phyloP scores from a whole-genome alignment of 805 yeast species.

The Komagataella populi region DNA sequence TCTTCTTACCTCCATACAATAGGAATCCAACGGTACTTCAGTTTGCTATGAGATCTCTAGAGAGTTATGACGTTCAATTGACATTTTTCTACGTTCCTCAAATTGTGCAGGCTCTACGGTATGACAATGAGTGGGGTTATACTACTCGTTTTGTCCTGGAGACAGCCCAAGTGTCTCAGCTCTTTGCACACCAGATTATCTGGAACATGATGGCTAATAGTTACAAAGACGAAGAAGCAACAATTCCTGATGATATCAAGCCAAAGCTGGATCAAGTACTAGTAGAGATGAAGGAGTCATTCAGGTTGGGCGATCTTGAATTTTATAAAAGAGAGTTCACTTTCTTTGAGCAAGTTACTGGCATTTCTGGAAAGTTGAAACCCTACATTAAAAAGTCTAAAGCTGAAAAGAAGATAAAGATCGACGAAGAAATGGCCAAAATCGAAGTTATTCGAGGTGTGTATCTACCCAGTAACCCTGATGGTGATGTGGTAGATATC shows the following conservation, averaged over 20 bases:
- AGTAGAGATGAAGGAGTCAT: slow-evolving; percentile 44
- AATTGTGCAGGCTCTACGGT: slow-evolving; percentile 83
- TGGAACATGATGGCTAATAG: slow-evolving; percentile 97
- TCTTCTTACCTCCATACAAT: slow-evolving; percentile 66
- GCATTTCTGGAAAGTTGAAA: slow-evolving; percentile 87
- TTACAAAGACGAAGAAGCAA: slow-evolving; percentile 79
- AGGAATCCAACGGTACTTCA: slow-evolving; percentile 59
- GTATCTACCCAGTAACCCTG: slow-evolving; percentile 92
- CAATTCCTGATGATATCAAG: slow-evolving; percentile 67
- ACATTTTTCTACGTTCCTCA: slow-evolving; percentile 98
- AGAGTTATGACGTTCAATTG: slow-evolving; percentile 71
- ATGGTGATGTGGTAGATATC: slow-evolving; percentile 86
- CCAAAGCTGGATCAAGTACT: slow-evolving; percentile 72
- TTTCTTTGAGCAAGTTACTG: slow-evolving; percentile 84
- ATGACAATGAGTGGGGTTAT: slow-evolving; percentile 62
- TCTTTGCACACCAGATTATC: slow-evolving; percentile 94
- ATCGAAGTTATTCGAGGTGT: slow-evolving; percentile 70
- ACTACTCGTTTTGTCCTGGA: slow-evolving; percentile 83
- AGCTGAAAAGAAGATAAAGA: slow-evolving; percentile 91
- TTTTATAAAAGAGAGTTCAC: slow-evolving; percentile 77
- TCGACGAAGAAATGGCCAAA: slow-evolving; percentile 87
- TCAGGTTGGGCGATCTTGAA: slow-evolving; percentile 42
- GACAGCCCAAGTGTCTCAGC: slow-evolving; percentile 79
- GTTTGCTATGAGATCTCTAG: slow-evolving; percentile 82
- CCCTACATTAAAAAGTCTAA: slow-evolving; percentile 90